A percentile compares a stretch with the other conserved stretches of the same genome.
Evolutionary conservation across 805 yeast genomes (phyloP).

Genomic region (Lipomyces yamanashiensis): DNA sequence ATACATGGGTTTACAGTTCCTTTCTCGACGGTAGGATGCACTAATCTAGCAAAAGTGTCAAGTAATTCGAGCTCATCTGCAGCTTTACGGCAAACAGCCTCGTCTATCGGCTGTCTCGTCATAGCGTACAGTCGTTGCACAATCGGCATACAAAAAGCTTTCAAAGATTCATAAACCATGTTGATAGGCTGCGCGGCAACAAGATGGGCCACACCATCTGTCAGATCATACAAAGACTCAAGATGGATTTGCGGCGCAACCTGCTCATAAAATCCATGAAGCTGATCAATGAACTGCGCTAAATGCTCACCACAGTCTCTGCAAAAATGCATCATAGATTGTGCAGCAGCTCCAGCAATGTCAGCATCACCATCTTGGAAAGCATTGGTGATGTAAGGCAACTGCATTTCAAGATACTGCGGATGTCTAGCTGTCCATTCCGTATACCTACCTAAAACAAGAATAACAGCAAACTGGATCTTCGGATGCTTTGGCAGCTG

Average conservation of each 20-base stretch:
- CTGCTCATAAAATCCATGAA: conserved; percentile 71
- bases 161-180: conserved; percentile 57
- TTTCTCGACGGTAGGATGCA: conserved; percentile 46
- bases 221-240: conserved; percentile 73
- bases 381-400: conserved; percentile 81
- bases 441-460: conserved; percentile 94
- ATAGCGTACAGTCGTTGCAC: conserved; percentile 46
- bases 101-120: conserved; percentile 43
- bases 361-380: conserved; percentile 54
- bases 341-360: conserved; percentile 83
- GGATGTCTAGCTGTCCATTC: conserved; percentile 93
- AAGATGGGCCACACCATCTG: conserved; percentile 89
- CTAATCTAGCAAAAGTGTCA: conserved; percentile 61
- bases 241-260: conserved; percentile 61
- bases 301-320: conserved; percentile 74
- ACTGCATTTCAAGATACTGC: conserved; percentile 76
- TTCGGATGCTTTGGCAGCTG: conserved; percentile 83
- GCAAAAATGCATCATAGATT: conserved; percentile 92
- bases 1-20: conserved; percentile 53
- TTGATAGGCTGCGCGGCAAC: conserved; percentile 60
- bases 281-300: conserved; percentile 70
- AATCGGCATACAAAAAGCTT: conserved; percentile 71
- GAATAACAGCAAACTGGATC: conserved; percentile 87
- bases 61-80: conserved; percentile 78
- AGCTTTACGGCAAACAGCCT: conserved; percentile 52